These are phyloP conservation scores for Coemansia sp. DNA, from an alignment of 192 early-diverging fungal genomes.

Conservation along the genomic window DNA sequence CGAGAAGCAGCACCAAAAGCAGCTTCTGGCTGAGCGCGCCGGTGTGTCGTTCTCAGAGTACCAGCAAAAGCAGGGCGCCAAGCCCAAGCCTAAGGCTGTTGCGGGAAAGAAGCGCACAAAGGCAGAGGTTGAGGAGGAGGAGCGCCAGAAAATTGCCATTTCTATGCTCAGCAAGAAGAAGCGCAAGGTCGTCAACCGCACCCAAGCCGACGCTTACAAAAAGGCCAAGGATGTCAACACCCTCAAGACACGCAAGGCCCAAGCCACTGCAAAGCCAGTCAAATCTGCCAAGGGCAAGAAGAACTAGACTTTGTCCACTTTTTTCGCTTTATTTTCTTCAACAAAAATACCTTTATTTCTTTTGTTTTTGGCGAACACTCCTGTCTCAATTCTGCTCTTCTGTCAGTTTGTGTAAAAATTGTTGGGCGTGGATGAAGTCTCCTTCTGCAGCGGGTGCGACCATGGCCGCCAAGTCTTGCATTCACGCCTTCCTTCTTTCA, in stretches of 20 bases:
- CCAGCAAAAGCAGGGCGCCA: constrained; percentile 29
- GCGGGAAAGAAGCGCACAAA: constrained; percentile 29
- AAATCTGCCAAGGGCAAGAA: constrained; percentile 23
- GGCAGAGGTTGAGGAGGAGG: constrained; percentile 50
- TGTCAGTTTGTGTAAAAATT: neutral
- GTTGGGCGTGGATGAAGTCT: neutral
- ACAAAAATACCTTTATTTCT: neutral
- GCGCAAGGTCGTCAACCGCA: constrained; percentile 54
- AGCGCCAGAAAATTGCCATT: constrained; percentile 54
- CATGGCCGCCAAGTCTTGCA: neutral
- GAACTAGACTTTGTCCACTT: neutral
- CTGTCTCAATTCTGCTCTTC: neutral
- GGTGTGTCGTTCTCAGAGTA: constrained; percentile 51
- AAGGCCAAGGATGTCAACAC: constrained; percentile 40
- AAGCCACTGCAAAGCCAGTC: constrained; percentile 10
- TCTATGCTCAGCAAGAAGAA: constrained; percentile 59
- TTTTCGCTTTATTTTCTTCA: neutral
- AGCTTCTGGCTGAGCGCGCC: constrained; percentile 45
- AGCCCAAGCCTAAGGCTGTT: neutral
- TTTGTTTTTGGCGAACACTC: neutral
- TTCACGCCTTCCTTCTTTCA: neutral
- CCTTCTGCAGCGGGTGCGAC: neutral
- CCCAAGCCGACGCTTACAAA: constrained; percentile 40
- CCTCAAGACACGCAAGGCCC: constrained; percentile 42
- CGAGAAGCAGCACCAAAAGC: constrained; percentile 52